Base-by-base conservation (phyloP, 1,284 basidiomycete species). In the Marasmius sp. region DNA sequence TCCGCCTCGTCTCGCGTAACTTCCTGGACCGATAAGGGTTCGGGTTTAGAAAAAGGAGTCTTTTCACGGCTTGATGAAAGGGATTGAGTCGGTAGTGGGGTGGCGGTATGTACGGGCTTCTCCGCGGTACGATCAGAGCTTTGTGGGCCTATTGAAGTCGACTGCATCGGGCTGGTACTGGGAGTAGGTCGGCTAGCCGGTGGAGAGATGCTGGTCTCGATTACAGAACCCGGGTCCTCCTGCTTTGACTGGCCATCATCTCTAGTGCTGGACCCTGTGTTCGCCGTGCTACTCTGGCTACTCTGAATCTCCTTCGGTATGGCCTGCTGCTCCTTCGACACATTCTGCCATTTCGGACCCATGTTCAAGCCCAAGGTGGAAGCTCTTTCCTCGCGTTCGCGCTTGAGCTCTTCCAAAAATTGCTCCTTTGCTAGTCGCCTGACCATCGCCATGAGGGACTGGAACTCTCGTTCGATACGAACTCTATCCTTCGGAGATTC, bases 261-360 rank as follows among this genome's bases (percentile, higher is more conserved):
- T 22, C 20, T 16, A 22, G 18, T 37, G 36, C 22, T 43, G 49
- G 53, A 48, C 33, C 22, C 38, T 34, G 50, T 38, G 14, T 56
- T 54, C 14, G 52, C 22, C n/a, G 37, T 38, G 36, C 34, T 27
- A 11, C 39, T 60, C 51, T 62, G 62, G 59, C 62, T 66, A 37
- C 62, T 67, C 67, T 74, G 65, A 36, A 74, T 70, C 53, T 64
- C 65, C 48, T 73, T 70, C 63, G 71, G 64, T 52, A 75, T 71
- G 16, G 67, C 71, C 57, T 74, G 69, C 66, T 76, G 75, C 61
- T 73, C 69, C 62, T 65, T 61, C 41, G 66, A 63, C 54, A 71
- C 50, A 11, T 57, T 62, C 47, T 59, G 60, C 60, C 64, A 67
- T 7, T 64, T 61, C 20, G 59, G 63, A 53, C 65, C 63, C 36